phyloP scores from a whole-genome alignment of 768 basidiomycete species.

The Xerocomellus intermedius region DNA sequence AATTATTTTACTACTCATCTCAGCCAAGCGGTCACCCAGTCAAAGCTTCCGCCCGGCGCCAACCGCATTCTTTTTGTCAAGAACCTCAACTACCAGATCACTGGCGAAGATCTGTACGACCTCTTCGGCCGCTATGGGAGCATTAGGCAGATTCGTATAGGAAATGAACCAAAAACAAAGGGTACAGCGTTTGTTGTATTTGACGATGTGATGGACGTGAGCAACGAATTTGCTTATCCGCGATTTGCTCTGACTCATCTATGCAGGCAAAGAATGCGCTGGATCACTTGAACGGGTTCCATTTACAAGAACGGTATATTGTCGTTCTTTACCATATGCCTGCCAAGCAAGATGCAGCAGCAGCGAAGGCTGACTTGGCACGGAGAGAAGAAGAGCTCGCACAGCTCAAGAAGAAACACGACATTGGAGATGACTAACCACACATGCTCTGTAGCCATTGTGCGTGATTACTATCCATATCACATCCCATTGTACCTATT shows the following conservation, averaged over 20 bases:
- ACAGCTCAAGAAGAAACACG: slow-evolving; percentile 80
- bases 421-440: slow-evolving; percentile 72
- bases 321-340: slow-evolving; percentile 98
- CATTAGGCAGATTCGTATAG: slow-evolving; percentile 92
- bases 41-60: slow-evolving; percentile 88
- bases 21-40: slow-evolving; percentile 37
- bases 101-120: slow-evolving; percentile 93
- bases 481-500: background rate
- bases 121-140: slow-evolving; percentile 97
- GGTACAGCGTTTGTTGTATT: slow-evolving; percentile 97
- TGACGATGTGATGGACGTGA: slow-evolving; percentile 93
- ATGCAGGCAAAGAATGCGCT: slow-evolving; percentile 91
- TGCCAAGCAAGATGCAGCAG: slow-evolving; percentile 92
- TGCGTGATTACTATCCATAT: slow-evolving; percentile 1
- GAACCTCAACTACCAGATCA: slow-evolving; percentile 90
- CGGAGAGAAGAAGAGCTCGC: slow-evolving; percentile 88
- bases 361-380: slow-evolving; percentile 89
- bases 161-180: slow-evolving; percentile 87
- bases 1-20: background rate
- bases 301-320: slow-evolving; percentile 96
- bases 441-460: slow-evolving; percentile 10
- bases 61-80: slow-evolving; percentile 93
- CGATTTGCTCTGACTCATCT: slow-evolving; percentile 14
- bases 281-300: slow-evolving; percentile 96
- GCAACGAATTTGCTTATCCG: slow-evolving; percentile 23